Percentiles rank a stretch among this genome's conserved stretches.
Conservation (phyloP, 2,329 filamentous ascomycete species). For the Aspergillus sp. region DNA sequence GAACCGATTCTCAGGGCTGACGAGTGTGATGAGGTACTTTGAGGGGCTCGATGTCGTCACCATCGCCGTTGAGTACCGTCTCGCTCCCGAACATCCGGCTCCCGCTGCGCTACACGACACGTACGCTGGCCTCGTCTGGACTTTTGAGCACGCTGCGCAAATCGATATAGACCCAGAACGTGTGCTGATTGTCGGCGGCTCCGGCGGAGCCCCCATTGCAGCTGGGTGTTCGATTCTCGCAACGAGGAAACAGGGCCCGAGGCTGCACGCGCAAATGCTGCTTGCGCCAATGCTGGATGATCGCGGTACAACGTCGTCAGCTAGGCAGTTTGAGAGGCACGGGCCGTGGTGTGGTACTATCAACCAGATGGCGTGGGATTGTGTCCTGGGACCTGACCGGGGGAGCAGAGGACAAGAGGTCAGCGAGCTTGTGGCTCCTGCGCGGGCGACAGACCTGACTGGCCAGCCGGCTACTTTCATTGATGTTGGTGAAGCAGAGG, state of each 20-base stretch:
- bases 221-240: background rate
- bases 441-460: background rate
- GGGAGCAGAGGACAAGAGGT: no score
- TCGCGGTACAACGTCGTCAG: background rate
- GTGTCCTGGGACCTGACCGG: slow-evolving; percentile 9
- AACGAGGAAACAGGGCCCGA: background rate
- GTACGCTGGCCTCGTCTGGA: background rate
- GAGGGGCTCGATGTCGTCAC: background rate
- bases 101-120: slow-evolving; percentile 2
- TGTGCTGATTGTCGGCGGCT: background rate
- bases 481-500: slow-evolving; percentile 21
- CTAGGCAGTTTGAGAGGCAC: background rate
- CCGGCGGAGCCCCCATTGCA: background rate
- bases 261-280: background rate
- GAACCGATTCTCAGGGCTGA: background rate
- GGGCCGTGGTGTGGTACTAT: slow-evolving; percentile 4
- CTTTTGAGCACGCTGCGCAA: background rate
- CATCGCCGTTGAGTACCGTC: slow-evolving; percentile 6
- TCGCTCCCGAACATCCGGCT: slow-evolving; percentile 9
- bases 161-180: background rate
- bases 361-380: slow-evolving; percentile 8
- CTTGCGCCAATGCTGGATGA: slow-evolving; percentile 5
- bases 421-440: no score
- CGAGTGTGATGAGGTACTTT: background rate
- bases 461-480: slow-evolving; percentile 19